Percentiles rank a stretch among this genome's conserved stretches.
Conservation (phyloP, 148 eudicot genomes). For the Vaccinium myrtillus region DNA sequence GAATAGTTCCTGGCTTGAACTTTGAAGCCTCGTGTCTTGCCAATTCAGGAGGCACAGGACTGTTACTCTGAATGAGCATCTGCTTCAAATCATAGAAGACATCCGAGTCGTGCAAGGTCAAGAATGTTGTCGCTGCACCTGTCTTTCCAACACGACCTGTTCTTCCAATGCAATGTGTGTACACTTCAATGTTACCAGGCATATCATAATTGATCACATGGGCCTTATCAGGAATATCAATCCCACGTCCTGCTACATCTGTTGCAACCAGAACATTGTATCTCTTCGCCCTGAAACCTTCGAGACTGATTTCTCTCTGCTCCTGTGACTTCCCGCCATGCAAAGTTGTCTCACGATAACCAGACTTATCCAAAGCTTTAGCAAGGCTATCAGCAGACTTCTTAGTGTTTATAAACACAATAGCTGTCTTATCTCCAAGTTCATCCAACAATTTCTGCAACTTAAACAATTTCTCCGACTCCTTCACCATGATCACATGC, state of each 20-base stretch:
- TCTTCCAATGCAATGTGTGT: conserved; percentile 47
- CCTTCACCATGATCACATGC: conserved; percentile 75
- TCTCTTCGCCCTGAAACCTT: conserved; percentile 48
- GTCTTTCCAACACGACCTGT: conserved; percentile 54
- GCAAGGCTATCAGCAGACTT: conserved; percentile 36
- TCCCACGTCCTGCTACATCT: conserved; percentile 45
- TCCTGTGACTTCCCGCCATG: conserved; percentile 54
- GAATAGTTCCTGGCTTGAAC: conserved; percentile 39
- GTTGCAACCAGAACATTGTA: conserved; percentile 49
- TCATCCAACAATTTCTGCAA: conserved; percentile 68
- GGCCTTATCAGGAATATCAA: conserved; percentile 48
- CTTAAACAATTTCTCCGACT: conserved; percentile 59
- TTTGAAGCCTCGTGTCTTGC: conserved; percentile 69
- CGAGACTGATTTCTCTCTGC: conserved; percentile 46
- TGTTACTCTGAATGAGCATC: conserved; percentile 74
- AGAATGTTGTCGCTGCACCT: conserved; percentile 71
- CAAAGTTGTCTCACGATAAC: conserved; percentile 62
- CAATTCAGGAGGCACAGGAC: conserved; percentile 81
- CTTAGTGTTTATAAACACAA: conserved; percentile 43
- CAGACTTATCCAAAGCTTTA: conserved; percentile 37
- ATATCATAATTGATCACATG: conserved; percentile 46
- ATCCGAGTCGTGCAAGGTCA: conserved; percentile 67
- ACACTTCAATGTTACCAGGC: conserved; percentile 74
- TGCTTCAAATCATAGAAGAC: conserved; percentile 83
- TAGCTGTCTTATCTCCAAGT: conserved; percentile 45